These are phyloP conservation scores for Ogataea trehaloabstinens DNA, from an alignment of 805 yeast species.

Conservation along the genomic window DNA sequence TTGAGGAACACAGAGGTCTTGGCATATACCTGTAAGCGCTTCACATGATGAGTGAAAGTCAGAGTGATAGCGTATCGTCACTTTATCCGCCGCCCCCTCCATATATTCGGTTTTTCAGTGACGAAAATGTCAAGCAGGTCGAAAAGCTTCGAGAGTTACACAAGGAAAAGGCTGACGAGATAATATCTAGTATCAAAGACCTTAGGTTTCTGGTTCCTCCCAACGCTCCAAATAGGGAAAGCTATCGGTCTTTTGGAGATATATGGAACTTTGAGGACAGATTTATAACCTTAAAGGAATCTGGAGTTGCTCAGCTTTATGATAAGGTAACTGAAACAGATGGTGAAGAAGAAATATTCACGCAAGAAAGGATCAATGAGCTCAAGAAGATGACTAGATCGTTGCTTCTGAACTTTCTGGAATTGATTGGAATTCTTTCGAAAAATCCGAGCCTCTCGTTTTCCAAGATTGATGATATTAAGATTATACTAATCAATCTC, in stretches of 20 bases:
- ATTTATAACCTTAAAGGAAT: conserved; percentile 69
- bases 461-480: conserved; percentile 70
- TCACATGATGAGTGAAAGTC: conserved; percentile 8
- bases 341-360: conserved; percentile 37
- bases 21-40: no score
- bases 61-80: conserved; percentile 47
- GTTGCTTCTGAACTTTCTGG: conserved; percentile 73
- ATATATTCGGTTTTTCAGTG: conserved; percentile 69
- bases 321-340: conserved; percentile 25
- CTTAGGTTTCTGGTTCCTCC: conserved; percentile 67
- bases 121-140: conserved; percentile 55
- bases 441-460: conserved; percentile 63
- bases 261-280: conserved; percentile 82
- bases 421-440: conserved; percentile 73
- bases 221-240: conserved; percentile 52
- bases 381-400: conserved; percentile 79
- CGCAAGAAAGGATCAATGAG: conserved; percentile 62
- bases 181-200: conserved; percentile 31
- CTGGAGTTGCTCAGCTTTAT: conserved; percentile 79
- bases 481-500: conserved; percentile 78
- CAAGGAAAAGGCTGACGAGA: conserved; percentile 21
- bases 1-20: no score
- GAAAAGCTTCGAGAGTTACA: conserved; percentile 22
- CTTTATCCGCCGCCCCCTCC: conserved; percentile 96
- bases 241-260: conserved; percentile 86